phyloP scores from a whole-genome alignment of 2,329 filamentous ascomycete genomes.

The Penicillium griseofulvum region DNA sequence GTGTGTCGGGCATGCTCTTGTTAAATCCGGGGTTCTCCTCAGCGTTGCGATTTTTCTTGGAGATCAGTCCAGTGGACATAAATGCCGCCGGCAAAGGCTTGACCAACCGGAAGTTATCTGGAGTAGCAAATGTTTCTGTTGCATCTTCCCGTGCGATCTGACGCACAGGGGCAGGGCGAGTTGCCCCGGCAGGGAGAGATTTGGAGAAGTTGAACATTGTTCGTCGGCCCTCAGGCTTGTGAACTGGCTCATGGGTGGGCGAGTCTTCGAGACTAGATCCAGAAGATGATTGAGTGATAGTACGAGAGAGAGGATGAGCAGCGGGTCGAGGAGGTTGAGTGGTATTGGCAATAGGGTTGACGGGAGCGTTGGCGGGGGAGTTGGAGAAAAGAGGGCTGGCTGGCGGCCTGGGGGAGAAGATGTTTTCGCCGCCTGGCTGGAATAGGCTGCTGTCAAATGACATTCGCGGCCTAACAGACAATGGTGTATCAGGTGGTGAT shows the following conservation, averaged over 20 bases:
- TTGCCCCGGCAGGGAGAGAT: conserved; percentile 68
- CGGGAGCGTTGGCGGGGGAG: conserved; percentile 14
- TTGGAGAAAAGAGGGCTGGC: conserved; percentile 43
- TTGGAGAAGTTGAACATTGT: conserved; percentile 64
- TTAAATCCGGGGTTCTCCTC: conserved; percentile 60
- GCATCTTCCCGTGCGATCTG: conserved; percentile 51
- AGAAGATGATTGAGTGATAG: conserved; percentile 83
- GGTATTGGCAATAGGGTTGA: conserved; percentile 3
- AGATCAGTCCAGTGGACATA: conserved; percentile 90
- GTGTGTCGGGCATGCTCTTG: conserved; percentile 85
- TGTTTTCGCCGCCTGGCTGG: conserved; percentile 62
- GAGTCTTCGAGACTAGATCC: conserved; percentile 76
- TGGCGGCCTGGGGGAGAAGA: conserved; percentile 62
- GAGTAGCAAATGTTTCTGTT: conserved; percentile 65
- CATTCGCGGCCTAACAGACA: conserved; percentile 65
- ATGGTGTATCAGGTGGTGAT: conserved; percentile 53
- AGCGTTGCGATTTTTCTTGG: conserved; percentile 84
- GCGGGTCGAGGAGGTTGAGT: conserved; percentile 44
- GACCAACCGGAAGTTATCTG: conserved; percentile 70
- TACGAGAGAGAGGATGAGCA: conserved; percentile 79
- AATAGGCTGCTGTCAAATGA: conserved; percentile 74
- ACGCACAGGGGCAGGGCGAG: conserved; percentile 47
- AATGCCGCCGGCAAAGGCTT: conserved; percentile 80
- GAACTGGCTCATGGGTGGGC: conserved; percentile 60
- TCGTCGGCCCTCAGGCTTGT: conserved; percentile 55